Evolutionary conservation across 495 filamentous ascomycete species (phyloP).

Genomic region (Emericellopsis terricola): DNA sequence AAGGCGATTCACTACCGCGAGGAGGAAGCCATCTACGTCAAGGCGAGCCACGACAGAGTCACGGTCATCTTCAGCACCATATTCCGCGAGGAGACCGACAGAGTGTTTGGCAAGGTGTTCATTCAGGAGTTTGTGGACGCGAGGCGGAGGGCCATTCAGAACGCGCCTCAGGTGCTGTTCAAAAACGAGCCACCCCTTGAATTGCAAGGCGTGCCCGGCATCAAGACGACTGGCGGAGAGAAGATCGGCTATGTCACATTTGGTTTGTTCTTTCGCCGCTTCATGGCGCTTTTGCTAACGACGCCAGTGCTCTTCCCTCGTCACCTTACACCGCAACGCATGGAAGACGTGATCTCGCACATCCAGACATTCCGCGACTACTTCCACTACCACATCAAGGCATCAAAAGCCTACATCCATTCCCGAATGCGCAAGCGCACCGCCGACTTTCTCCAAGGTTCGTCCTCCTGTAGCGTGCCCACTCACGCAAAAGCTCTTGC

Average conservation of each 20-base stretch:
- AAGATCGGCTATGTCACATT: constrained; percentile 97
- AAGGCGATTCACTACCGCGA: constrained; percentile 97
- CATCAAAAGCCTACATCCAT: constrained; percentile 97
- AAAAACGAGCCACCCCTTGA: constrained; percentile 88
- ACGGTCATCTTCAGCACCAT: constrained; percentile 98
- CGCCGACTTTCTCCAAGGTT: constrained; percentile 94
- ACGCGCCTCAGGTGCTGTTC: constrained; percentile 96
- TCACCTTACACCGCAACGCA: constrained; percentile 74
- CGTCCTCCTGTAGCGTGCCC: constrained; percentile 7
- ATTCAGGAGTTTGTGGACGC: constrained; percentile 92
- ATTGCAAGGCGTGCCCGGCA: constrained; percentile 67
- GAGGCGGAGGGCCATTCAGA: constrained; percentile 83
- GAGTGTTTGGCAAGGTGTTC: constrained; percentile 95
- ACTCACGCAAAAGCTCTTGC: too few species aligned
- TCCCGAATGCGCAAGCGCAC: constrained; percentile 92
- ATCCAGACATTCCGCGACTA: constrained; percentile 99
- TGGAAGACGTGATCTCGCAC: constrained; percentile 90
- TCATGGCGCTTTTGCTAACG: too few species aligned
- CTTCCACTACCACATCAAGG: constrained; percentile 99
- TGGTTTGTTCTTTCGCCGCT: constrained; percentile 33
- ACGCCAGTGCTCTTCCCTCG: constrained; percentile 90
- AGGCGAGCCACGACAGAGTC: constrained; percentile 88
- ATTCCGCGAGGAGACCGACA: constrained; percentile 92
- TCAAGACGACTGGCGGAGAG: constrained; percentile 50
- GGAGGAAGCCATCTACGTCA: constrained; percentile 98